These are phyloP conservation scores for Camelina neglecta DNA, from an alignment of 345 rosid genomes.

Conservation along the genomic window DNA sequence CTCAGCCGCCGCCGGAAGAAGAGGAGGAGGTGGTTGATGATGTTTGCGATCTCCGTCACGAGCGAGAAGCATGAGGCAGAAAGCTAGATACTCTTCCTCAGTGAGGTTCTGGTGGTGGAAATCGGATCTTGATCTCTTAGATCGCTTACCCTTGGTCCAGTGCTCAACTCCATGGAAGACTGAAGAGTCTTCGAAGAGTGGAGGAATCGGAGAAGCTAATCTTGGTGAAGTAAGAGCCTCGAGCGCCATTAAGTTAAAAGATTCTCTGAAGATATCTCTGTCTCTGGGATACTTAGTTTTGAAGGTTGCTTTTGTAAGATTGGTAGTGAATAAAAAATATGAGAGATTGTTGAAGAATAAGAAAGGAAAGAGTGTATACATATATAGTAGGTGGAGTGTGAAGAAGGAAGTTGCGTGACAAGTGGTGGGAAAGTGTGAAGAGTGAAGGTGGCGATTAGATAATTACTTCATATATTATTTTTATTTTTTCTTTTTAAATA, in stretches of 20 bases:
- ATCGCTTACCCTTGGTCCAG: constrained; percentile 56
- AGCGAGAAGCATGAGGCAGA: constrained; percentile 59
- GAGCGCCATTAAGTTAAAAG: constrained; percentile 48
- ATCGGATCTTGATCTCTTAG: constrained; percentile 54
- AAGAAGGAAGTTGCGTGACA: constrained; percentile 53
- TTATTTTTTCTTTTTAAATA: neutral
- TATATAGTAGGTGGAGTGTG: constrained; percentile 26
- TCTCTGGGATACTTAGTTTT: neutral
- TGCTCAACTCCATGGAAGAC: constrained; percentile 47
- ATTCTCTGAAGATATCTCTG: neutral
- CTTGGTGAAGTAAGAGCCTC: constrained; percentile 55
- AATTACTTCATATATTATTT: neutral
- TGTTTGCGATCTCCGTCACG: constrained; percentile 42
- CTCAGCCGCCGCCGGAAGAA: constrained; percentile 7
- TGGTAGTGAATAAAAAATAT: neutral
- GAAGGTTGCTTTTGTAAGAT: neutral
- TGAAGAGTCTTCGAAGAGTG: constrained; percentile 33
- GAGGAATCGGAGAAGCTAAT: constrained; percentile 37
- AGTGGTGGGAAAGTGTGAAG: constrained; percentile 45
- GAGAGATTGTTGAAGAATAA: constrained; percentile 34
- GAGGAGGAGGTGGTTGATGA: constrained; percentile 25
- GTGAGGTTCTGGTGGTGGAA: constrained; percentile 38
- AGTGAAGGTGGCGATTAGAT: constrained; percentile 39
- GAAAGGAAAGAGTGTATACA: constrained; percentile 12
- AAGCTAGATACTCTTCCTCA: constrained; percentile 58